Conservation (phyloP, 805 yeast genomes). For the Cyberlindnera xylosilytica region DNA sequence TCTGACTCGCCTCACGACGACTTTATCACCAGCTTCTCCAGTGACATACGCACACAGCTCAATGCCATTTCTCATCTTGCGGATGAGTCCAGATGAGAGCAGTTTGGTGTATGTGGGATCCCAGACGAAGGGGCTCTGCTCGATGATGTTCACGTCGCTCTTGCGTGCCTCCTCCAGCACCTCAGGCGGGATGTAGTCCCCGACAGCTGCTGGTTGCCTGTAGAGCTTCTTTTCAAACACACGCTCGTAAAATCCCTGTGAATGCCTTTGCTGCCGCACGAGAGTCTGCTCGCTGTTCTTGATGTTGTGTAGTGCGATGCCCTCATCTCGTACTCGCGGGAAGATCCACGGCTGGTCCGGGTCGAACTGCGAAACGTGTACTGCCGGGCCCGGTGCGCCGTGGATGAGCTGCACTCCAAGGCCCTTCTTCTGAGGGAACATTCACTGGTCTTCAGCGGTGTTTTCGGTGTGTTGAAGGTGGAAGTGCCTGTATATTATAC, state of each 20-base stretch:
- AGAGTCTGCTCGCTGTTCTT: constrained; percentile 1
- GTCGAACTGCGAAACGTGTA: constrained; percentile 18
- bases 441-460: background rate
- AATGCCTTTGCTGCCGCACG: constrained; percentile 1
- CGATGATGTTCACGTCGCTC: background rate
- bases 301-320: constrained; percentile 17
- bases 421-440: constrained; percentile 42
- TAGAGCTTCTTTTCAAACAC: background rate
- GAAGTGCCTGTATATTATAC: no score
- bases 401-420: constrained; percentile 41
- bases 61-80: background rate
- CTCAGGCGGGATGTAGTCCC: background rate
- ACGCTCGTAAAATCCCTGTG: background rate
- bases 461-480: background rate
- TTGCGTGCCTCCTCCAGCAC: constrained; percentile 3
- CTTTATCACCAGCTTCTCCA: background rate
- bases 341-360: constrained; percentile 25
- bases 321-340: constrained; percentile 27
- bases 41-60: constrained; percentile 14
- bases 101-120: constrained; percentile 34
- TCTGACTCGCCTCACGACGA: background rate
- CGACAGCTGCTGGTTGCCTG: background rate
- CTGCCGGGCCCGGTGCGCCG: constrained; percentile 38
- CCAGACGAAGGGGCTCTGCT: constrained; percentile 23
- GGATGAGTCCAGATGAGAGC: constrained; percentile 8